Conservation (phyloP, 306 rosid genomes). For the Medicago arabica region DNA sequence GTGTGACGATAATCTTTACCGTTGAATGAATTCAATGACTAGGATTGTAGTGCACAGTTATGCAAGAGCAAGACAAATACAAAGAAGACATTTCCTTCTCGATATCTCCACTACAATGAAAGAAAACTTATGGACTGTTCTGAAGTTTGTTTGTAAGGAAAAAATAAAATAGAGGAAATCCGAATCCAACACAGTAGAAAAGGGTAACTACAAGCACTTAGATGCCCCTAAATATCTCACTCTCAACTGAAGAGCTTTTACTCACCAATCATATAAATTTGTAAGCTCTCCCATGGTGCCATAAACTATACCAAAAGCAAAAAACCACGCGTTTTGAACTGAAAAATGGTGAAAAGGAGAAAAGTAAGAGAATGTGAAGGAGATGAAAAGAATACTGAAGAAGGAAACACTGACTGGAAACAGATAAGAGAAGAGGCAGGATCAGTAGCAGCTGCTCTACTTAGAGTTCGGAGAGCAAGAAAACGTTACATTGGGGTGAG, state of each 20-base stretch:
- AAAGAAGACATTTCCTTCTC: conserved; percentile 30
- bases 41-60: background rate
- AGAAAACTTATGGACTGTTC: conserved; percentile 46
- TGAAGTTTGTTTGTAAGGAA: conserved; percentile 26
- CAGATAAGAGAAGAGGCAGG: conserved; percentile 48
- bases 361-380: conserved; percentile 37
- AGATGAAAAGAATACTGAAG: conserved; percentile 17
- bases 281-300: background rate
- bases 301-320: conserved; percentile 23
- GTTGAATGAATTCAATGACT: background rate
- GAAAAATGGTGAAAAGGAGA: conserved; percentile 33
- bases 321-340: conserved; percentile 15
- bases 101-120: conserved; percentile 50
- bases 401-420: conserved; percentile 27
- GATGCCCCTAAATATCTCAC: conserved; percentile 39
- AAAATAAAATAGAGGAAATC: conserved; percentile 21
- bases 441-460: conserved; percentile 42
- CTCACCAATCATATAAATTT: conserved; percentile 39
- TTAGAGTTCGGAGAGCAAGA: conserved; percentile 40
- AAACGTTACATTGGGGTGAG: conserved; percentile 55
- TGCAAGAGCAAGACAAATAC: conserved; percentile 23
- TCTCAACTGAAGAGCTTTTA: conserved; percentile 33
- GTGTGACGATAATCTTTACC: background rate
- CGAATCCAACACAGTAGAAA: conserved; percentile 41
- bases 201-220: conserved; percentile 35